A percentile compares a stretch with the other conserved stretches of the same genome.
These are phyloP conservation scores for Papiliotrema laurentii DNA, from an alignment of 1,284 basidiomycete genomes.

Conservation along the genomic window DNA sequence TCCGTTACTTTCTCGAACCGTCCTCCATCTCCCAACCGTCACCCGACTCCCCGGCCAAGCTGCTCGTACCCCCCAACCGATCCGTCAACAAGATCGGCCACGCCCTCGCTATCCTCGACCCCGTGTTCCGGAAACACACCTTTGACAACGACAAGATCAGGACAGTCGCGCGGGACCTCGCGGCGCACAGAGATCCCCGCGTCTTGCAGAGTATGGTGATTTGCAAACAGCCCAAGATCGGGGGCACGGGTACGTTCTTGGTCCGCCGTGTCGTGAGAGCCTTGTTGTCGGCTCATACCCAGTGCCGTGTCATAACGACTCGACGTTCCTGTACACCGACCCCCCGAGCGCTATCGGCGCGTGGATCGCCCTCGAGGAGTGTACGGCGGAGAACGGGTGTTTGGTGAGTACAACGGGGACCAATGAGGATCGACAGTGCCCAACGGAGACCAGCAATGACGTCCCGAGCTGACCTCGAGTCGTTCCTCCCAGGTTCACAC, in stretches of 20 bases:
- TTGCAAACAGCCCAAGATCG: slow-evolving; percentile 81
- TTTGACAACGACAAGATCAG: slow-evolving; percentile 67
- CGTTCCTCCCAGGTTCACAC: slow-evolving; percentile 89
- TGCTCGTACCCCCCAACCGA: slow-evolving; percentile 70
- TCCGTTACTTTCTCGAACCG: slow-evolving; percentile 46
- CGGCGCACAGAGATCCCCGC: slow-evolving; percentile 74
- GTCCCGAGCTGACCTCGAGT: slow-evolving; percentile 42
- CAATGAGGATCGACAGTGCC: neutral
- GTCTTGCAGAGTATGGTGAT: slow-evolving; percentile 95
- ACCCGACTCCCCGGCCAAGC: slow-evolving; percentile 46
- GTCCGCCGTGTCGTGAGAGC: neutral
- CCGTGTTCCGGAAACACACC: slow-evolving; percentile 70
- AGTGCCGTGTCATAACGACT: slow-evolving; percentile 59
- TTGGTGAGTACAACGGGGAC: slow-evolving; percentile 47
- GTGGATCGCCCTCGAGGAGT: slow-evolving; percentile 91
- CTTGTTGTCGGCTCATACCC: neutral
- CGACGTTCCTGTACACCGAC: slow-evolving; percentile 69
- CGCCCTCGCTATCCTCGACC: slow-evolving; percentile 77
- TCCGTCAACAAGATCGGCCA: slow-evolving; percentile 53
- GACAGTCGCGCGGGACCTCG: slow-evolving; percentile 65
- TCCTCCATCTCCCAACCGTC: slow-evolving; percentile 30
- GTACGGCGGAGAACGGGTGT: slow-evolving; percentile 78
- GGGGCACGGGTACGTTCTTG: slow-evolving; percentile 65
- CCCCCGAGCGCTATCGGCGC: slow-evolving; percentile 88
- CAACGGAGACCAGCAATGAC: neutral